Conservation (phyloP, 2,329 filamentous ascomycete species). For the Lecanosticta acicola region DNA sequence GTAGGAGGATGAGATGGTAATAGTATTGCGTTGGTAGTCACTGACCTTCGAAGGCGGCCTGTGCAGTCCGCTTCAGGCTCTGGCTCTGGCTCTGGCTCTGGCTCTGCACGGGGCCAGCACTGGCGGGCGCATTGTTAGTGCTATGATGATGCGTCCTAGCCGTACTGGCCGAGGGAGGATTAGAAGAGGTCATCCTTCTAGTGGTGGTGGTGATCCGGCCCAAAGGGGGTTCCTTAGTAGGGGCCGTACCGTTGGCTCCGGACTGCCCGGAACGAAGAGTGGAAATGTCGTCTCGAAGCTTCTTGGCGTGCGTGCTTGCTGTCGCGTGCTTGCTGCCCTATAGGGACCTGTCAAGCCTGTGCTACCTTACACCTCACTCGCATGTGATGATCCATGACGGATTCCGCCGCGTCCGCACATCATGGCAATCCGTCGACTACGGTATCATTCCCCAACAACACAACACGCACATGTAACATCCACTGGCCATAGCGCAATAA, state of each 20-base stretch:
- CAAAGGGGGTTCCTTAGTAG: too few relatives aligned
- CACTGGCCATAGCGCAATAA: too few relatives aligned
- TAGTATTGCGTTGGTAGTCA: background rate
- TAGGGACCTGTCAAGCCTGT: too few relatives aligned
- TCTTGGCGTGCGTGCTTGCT: too few relatives aligned
- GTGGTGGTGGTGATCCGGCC: background rate
- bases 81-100: constrained; percentile 25
- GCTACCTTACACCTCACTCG: background rate
- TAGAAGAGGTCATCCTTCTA: constrained; percentile 17
- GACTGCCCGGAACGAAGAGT: too few relatives aligned
- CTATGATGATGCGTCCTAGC: background rate
- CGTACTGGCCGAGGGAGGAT: constrained; percentile 33
- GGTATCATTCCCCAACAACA: too few relatives aligned
- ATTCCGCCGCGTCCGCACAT: too few relatives aligned
- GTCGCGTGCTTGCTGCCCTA: background rate
- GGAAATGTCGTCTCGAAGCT: too few relatives aligned
- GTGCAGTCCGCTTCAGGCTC: constrained; percentile 33
- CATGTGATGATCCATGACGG: background rate
- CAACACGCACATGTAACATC: too few relatives aligned
- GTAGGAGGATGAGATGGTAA: background rate
- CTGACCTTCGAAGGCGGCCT: constrained; percentile 38
- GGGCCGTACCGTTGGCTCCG: too few relatives aligned
- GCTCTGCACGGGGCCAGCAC: constrained; percentile 11
- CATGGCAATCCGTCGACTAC: too few relatives aligned
- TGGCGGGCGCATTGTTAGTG: constrained; percentile 8